Evolutionary conservation across 345 rosid species (phyloP).

Genomic region (Dovyalis caffra): DNA sequence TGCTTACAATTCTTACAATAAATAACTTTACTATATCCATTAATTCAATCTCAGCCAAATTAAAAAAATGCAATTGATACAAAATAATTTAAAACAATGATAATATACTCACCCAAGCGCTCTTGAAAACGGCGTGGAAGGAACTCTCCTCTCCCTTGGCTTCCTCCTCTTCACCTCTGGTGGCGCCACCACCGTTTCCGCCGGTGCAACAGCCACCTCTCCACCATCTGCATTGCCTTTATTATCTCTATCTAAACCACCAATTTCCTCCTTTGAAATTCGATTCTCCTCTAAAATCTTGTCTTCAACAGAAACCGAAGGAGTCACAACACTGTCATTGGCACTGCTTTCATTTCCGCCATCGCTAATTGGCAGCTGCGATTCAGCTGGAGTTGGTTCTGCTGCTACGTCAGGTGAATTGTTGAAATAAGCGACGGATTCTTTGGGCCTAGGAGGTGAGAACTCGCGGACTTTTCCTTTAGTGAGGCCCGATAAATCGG

Average conservation of each 20-base stretch:
- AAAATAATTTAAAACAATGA: no score
- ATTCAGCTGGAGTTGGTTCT: constrained; percentile 3
- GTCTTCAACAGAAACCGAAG: not conserved
- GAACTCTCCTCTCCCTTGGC: constrained; percentile 87
- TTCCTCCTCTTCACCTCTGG: constrained; percentile 54
- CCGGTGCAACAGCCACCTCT: constrained; percentile 12
- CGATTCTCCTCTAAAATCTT: not conserved
- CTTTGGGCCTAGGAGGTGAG: constrained; percentile 46
- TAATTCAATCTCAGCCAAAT: no score
- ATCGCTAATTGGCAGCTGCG: not conserved
- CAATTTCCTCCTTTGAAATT: constrained; percentile 7
- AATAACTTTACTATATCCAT: no score
- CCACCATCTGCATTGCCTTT: constrained; percentile 21
- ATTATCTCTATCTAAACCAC: not conserved
- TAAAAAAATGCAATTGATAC: no score
- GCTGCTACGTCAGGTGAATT: constrained; percentile 5
- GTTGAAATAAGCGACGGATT: constrained; percentile 62
- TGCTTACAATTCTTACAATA: no score
- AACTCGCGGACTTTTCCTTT: constrained; percentile 60
- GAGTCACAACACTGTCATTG: not conserved
- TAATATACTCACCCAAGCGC: constrained; percentile 80
- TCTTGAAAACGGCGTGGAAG: constrained; percentile 85
- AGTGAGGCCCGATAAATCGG: constrained; percentile 80
- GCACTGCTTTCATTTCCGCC: not conserved
- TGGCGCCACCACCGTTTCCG: constrained; percentile 13